Percentiles rank a stretch among this genome's conserved stretches.
Evolutionary conservation across 2,329 filamentous ascomycete genomes (phyloP).

Genomic region (Aspergillus hortae): DNA sequence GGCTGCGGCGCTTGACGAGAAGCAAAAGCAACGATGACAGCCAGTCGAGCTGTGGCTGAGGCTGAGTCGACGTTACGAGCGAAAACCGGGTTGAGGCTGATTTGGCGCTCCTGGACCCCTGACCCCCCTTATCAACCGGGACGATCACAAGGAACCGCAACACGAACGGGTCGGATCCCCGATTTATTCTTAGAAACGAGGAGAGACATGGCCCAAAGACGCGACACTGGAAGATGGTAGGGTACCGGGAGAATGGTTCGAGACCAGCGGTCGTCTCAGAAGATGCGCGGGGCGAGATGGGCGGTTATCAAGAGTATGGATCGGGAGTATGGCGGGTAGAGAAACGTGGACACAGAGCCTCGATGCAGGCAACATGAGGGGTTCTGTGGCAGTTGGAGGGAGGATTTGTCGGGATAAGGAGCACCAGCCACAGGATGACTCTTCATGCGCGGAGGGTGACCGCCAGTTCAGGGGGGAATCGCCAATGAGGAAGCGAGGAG

Average conservation of each 20-base stretch:
- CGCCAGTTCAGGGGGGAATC: not conserved
- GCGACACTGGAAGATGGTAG: conserved; percentile 5
- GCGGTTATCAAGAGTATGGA: not conserved
- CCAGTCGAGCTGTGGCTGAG: conserved; percentile 13
- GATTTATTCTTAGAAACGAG: conserved; percentile 14
- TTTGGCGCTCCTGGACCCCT: conserved; percentile 6
- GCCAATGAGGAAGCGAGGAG: not conserved
- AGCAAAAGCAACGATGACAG: conserved; percentile 6
- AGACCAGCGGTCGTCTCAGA: conserved; percentile 11
- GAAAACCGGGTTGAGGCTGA: conserved; percentile 14
- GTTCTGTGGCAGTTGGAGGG: not conserved
- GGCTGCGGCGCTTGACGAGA: conserved; percentile 6
- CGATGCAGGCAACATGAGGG: not conserved
- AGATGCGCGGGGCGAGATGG: conserved; percentile 9
- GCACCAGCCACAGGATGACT: not conserved
- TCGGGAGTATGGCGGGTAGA: not conserved
- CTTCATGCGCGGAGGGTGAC: not conserved
- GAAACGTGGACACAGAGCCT: not conserved
- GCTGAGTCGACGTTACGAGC: conserved; percentile 6
- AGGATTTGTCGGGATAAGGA: not conserved
- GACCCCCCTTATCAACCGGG: conserved; percentile 1
- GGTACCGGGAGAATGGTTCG: conserved; percentile 13
- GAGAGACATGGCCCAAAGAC: conserved; percentile 2
- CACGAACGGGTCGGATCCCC: not conserved
- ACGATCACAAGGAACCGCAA: conserved; percentile 5